Evolutionary conservation across 1,284 basidiomycete genomes (phyloP).

Genomic region (Ceratobasidium sp.): DNA sequence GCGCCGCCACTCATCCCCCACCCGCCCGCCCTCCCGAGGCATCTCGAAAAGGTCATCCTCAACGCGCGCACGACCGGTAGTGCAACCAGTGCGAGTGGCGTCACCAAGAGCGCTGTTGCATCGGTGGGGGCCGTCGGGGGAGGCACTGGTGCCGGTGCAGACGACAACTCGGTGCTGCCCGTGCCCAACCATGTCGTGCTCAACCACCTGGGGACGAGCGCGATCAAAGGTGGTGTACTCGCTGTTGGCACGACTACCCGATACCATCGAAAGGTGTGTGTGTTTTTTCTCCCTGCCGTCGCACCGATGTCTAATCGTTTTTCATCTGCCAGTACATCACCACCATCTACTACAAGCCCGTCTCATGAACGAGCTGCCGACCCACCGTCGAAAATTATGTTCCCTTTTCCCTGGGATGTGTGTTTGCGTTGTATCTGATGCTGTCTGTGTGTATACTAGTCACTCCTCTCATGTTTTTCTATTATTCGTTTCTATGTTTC

Average conservation of each 20-base stretch:
- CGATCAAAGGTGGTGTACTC: conserved; percentile 92
- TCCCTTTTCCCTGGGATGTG: background rate
- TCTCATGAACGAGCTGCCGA: conserved; percentile 40
- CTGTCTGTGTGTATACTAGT: conserved; percentile 36
- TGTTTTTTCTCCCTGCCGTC: conserved; percentile 41
- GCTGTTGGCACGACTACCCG: conserved; percentile 93
- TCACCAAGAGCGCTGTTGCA: conserved; percentile 43
- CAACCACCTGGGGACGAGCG: conserved; percentile 94
- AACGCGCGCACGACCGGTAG: conserved; percentile 57
- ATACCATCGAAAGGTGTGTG: conserved; percentile 87
- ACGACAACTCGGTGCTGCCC: conserved; percentile 92
- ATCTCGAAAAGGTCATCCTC: conserved; percentile 93
- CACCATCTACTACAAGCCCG: conserved; percentile 71
- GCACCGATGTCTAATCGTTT: conserved; percentile 16
- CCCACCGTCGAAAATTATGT: background rate
- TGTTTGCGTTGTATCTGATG: conserved; percentile 6
- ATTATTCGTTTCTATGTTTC: conserved; percentile 4
- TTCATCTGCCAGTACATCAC: conserved; percentile 62
- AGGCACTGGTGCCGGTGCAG: conserved; percentile 52
- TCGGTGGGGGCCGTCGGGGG: conserved; percentile 38
- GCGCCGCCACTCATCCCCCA: conserved; percentile 76
- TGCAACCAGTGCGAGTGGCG: conserved; percentile 51
- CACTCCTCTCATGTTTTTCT: conserved; percentile 10
- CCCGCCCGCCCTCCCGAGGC: conserved; percentile 86
- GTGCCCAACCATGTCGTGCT: conserved; percentile 95